Evolutionary conservation across 208 protist genomes (phyloP), one percentile per base, ranked within the genome.

Genomic region (Trypanosoma congolense): DNA sequence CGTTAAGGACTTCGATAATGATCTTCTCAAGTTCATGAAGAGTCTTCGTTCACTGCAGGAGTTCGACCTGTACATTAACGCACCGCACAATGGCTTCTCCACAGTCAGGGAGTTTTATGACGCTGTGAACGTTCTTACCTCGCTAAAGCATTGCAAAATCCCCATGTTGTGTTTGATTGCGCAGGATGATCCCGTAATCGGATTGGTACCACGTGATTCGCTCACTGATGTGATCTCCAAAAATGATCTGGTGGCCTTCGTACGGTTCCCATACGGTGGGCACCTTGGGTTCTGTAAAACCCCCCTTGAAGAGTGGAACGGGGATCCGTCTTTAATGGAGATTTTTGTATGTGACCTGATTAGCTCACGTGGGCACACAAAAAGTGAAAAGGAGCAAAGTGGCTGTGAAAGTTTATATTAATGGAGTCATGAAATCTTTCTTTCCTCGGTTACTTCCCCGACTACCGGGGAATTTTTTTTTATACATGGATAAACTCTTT

Each of bases 161-260:
- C 83, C 83, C 4, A 56, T 73, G 14, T 70, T 91, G 30, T 91
- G 79, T 67, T 49, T 87, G 43, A 71, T 61, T 55, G 57, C 76
- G 0, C 40, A 33, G 5, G 83, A 91, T 43, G 83, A 91, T 53
- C 79, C 83, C 3, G 71, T 84, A 26, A 69, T 60, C 8, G 76
- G 74, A 1, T 30, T 52, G 8, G 68, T 72, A 26, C 69, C 71
- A 19, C 52, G 46, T 44, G 42, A 55, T 14, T 33, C 61, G 40
- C 55, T 83, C 25, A 25, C 65, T 22, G 62, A 48, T 19, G 56
- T 78, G 33, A 69, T 73, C 49, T 44, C 4, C n/a, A 18, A n/a
- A 4, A 85, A 83, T 35, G 40, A 53, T 9, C 54, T 67, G 36
- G 40, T 86, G 14, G 74, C 65, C 9, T 72, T 79, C 36, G 33